A percentile compares a stretch with the other conserved stretches of the same genome.
phyloP scores from a whole-genome alignment of 805 yeast species.

The Saccharomyces jurei region DNA sequence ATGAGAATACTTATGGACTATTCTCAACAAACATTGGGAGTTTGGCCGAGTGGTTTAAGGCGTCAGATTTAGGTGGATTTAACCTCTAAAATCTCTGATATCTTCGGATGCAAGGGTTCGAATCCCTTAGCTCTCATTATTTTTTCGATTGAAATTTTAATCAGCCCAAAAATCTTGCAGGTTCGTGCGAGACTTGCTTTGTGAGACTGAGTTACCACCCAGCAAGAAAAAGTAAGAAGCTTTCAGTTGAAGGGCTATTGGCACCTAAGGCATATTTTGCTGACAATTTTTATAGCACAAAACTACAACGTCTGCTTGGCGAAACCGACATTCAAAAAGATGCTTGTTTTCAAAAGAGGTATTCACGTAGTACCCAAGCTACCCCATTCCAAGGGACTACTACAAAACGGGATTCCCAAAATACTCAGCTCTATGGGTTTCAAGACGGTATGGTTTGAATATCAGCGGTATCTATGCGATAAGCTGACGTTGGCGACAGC shows the following conservation, averaged over 20 bases:
- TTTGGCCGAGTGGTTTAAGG: conserved; percentile 41
- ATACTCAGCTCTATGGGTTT: conserved; percentile 43
- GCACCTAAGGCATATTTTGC: neutral
- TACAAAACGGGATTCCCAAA: conserved; percentile 23
- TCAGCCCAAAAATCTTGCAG: neutral
- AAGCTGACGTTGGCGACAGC: conserved; percentile 55
- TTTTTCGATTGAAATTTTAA: conserved; percentile 8
- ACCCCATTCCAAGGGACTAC: conserved; percentile 11
- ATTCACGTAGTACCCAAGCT: conserved; percentile 29
- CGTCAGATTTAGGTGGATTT: conserved; percentile 35
- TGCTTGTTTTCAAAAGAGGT: conserved; percentile 15
- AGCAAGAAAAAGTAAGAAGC: neutral
- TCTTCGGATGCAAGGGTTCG: conserved; percentile 41
- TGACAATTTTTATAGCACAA: neutral
- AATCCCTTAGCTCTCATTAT: conserved; percentile 36
- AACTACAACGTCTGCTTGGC: neutral
- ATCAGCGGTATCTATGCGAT: conserved; percentile 59
- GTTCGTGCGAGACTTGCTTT: neutral
- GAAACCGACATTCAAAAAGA: neutral
- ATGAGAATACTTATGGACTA: neutral
- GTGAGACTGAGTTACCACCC: neutral
- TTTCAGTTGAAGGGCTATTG: neutral
- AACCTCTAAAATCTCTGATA: conserved; percentile 32
- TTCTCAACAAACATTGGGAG: conserved; percentile 22
- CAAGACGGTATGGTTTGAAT: conserved; percentile 69